Evolutionary conservation across 2,329 filamentous ascomycete species (phyloP), one percentile per base, ranked within the genome.

Genomic region (Drechslera avenae): DNA sequence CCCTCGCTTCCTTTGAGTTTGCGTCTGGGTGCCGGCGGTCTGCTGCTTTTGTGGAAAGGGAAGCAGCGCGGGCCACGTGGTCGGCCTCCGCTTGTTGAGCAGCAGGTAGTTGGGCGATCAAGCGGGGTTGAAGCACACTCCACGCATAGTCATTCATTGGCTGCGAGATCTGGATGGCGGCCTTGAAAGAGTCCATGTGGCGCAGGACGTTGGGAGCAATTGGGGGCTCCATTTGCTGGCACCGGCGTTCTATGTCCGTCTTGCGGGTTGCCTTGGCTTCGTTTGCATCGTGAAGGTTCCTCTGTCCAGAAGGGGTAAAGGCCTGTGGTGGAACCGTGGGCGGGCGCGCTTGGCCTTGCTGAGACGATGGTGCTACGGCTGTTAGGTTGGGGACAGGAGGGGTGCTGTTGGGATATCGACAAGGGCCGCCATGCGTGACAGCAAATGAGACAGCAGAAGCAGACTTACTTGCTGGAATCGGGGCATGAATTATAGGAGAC

Each of bases 101-200:
- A 57, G 82, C 81, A 51, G 81, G 78, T 59, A 85, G 79, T 70
- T 91, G 87, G 17, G 82, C 80, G 28, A 89, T 72, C 12, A 93
- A 76, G 52, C 86, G 84, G 40, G 86, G 84, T 61, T 85, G 84
- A 30, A 92, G 77, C 44, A 87, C 74, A 42, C 83, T 81, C 89
- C 89, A 93, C 3, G 86, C 83, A 46, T 79, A 76, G 52, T 91
- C 87, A 57, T 83, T 86, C 61, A 93, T 76, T 16, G 86, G 85
- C 18, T 83, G 80, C 8, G 83, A 82, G 31, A 90, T 87, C 56
- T 89, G 84, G 37, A 89, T 81, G 23, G 89, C 86, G 31, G 87
- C 87, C 65, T 87, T 84, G 69, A 91, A 93, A 1, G 88, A 85
- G 39, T 88, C 82, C 72, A 91, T 89, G 64, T 87, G 85, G 47